Percentiles rank a stretch among this genome's conserved stretches.
phyloP scores from a whole-genome alignment of 2,329 filamentous ascomycete species.

The Hymenoscyphus fraxineus region DNA sequence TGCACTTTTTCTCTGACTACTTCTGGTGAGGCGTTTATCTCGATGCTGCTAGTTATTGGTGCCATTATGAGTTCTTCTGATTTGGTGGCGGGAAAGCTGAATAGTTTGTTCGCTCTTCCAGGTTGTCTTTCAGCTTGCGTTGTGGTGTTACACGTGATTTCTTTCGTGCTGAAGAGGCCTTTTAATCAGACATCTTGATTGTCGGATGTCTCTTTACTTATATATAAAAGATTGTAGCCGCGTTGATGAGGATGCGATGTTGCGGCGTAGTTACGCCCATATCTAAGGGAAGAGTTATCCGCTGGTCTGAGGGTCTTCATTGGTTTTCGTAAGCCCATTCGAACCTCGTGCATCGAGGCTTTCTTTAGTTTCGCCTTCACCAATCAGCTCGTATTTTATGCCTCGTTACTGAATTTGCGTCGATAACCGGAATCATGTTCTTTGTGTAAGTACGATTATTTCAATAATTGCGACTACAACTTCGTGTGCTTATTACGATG shows the following conservation, averaged over 20 bases:
- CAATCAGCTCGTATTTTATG: background rate
- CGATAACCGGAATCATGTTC: background rate
- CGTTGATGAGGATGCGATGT: background rate
- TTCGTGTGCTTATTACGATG: too few species aligned
- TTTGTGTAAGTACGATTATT: too few species aligned
- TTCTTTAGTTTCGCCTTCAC: background rate
- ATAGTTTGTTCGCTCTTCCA: too few species aligned
- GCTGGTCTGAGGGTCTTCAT: background rate
- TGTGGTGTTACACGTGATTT: background rate
- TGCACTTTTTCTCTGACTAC: conserved; percentile 5
- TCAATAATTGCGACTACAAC: too few species aligned
- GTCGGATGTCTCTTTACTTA: background rate
- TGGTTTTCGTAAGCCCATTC: background rate
- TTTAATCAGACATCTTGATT: background rate
- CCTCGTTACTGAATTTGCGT: background rate
- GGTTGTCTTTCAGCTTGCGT: background rate
- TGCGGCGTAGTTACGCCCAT: background rate
- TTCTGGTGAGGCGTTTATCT: background rate
- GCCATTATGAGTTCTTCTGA: background rate
- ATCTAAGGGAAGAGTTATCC: background rate
- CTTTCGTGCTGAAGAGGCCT: too few species aligned
- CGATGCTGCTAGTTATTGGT: conserved; percentile 1
- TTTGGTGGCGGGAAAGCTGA: background rate
- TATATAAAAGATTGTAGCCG: background rate
- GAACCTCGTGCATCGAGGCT: background rate